phyloP scores from a whole-genome alignment of 805 yeast genomes.

The Cephaloascus albidus region DNA sequence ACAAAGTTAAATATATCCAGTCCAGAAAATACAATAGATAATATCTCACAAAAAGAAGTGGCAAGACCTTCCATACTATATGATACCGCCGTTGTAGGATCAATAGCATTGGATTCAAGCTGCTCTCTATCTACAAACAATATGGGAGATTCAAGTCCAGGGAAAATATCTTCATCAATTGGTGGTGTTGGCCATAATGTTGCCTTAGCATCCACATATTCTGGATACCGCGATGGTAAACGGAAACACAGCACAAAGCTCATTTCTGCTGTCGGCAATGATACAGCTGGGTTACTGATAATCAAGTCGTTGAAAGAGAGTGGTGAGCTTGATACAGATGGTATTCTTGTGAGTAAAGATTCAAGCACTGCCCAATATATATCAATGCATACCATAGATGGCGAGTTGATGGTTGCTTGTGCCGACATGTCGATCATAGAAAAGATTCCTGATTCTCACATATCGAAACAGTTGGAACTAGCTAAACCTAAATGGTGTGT shows the following conservation, averaged over 20 bases:
- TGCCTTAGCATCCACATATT: constrained; percentile 47
- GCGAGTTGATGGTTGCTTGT: constrained; percentile 64
- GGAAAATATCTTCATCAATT: constrained; percentile 40
- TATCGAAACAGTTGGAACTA: constrained; percentile 26
- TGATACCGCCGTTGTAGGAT: constrained; percentile 51
- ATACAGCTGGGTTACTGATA: constrained; percentile 38
- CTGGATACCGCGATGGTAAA: constrained; percentile 7
- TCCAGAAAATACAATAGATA: no score
- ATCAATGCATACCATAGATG: constrained; percentile 53
- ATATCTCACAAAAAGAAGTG: constrained; percentile 1
- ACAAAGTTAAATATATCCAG: neutral
- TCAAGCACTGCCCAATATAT: constrained; percentile 61
- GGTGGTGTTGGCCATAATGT: constrained; percentile 89
- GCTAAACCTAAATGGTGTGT: constrained; percentile 41
- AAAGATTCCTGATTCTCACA: constrained; percentile 30
- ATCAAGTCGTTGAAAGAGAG: constrained; percentile 13
- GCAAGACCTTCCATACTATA: constrained; percentile 1
- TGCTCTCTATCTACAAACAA: constrained; percentile 31
- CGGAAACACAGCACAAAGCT: constrained; percentile 33
- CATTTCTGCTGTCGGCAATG: constrained; percentile 56
- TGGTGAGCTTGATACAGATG: constrained; percentile 22
- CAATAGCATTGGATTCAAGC: constrained; percentile 68
- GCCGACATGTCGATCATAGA: constrained; percentile 80
- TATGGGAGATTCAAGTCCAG: constrained; percentile 67
- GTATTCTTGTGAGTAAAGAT: constrained; percentile 19